Percentiles rank a stretch among this genome's conserved stretches.
phyloP scores from a whole-genome alignment of 257 asterid genomes.

The Echites panduratus region DNA sequence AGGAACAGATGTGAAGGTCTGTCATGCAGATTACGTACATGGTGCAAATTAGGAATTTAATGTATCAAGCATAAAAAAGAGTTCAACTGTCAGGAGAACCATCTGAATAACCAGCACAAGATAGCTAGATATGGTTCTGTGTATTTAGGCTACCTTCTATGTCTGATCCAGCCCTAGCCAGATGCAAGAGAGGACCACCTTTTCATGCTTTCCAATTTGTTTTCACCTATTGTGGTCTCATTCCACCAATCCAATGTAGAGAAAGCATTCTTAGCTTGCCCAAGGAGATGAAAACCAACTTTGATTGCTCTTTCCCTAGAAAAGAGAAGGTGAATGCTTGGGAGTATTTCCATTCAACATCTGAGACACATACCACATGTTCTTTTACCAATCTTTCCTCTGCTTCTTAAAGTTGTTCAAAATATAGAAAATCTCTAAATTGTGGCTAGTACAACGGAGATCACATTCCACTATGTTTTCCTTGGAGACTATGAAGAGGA shows the following conservation, averaged over 20 bases:
- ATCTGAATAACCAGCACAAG: neutral
- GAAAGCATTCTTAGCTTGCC: neutral
- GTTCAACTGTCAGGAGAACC: neutral
- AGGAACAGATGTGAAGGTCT: slow-evolving; percentile 97
- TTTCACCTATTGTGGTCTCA: neutral
- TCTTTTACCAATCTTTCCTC: neutral
- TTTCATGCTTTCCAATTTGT: neutral
- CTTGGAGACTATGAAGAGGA: neutral
- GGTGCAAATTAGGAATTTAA: neutral
- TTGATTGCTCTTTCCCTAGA: neutral
- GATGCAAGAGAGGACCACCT: neutral
- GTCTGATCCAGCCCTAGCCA: neutral
- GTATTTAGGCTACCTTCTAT: neutral
- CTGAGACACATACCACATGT: neutral
- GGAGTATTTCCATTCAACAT: neutral
- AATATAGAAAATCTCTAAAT: neutral
- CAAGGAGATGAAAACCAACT: neutral
- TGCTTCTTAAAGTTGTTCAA: neutral
- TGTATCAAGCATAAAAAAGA: too few relatives aligned
- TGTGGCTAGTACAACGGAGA: neutral
- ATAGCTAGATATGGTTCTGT: neutral
- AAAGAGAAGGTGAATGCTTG: neutral
- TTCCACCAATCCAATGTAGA: neutral
- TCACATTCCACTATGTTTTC: neutral
- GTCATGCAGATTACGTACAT: neutral